Percentiles rank a stretch among this genome's conserved stretches.
These are phyloP conservation scores for Kwoniella sp. DNA, from an alignment of 768 basidiomycete species.

Conservation along the genomic window DNA sequence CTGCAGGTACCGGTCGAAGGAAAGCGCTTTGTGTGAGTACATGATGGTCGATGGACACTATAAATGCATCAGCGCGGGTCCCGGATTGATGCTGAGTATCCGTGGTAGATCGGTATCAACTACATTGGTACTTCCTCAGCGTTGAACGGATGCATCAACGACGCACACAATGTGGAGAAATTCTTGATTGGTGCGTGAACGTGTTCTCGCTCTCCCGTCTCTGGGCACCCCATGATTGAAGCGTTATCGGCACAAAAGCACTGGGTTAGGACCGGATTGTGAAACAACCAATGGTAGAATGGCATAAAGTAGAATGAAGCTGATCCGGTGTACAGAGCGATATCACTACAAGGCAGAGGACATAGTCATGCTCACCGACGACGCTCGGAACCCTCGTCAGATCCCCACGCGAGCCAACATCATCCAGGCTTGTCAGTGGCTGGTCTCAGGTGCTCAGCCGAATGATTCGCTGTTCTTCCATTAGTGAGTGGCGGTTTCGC, in stretches of 20 bases:
- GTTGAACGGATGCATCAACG: slow-evolving; percentile 86
- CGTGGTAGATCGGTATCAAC: slow-evolving; percentile 73
- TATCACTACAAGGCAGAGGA: slow-evolving; percentile 74
- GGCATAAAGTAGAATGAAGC: too few relatives aligned
- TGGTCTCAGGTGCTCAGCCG: slow-evolving; percentile 75
- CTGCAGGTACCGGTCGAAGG: slow-evolving; percentile 67
- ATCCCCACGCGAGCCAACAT: slow-evolving; percentile 82
- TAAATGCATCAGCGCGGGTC: too few relatives aligned
- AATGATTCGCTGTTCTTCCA: slow-evolving; percentile 58
- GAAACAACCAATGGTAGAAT: too few relatives aligned
- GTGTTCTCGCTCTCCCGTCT: not conserved
- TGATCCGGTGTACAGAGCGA: slow-evolving; percentile 56
- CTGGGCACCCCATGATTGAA: too few relatives aligned
- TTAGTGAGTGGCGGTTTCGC: slow-evolving; percentile 38
- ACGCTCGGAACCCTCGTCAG: slow-evolving; percentile 65
- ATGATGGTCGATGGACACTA: not conserved
- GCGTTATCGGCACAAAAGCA: too few relatives aligned
- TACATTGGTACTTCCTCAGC: slow-evolving; percentile 71
- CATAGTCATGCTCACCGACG: slow-evolving; percentile 84
- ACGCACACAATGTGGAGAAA: slow-evolving; percentile 75
- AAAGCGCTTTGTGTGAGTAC: slow-evolving; percentile 80
- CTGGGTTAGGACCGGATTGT: too few relatives aligned
- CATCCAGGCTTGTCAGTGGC: slow-evolving; percentile 85
- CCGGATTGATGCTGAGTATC: not conserved
- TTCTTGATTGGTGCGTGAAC: slow-evolving; percentile 63